Percentiles rank a stretch among this genome's conserved stretches.
Conservation (phyloP, 805 yeast species). For the Candida silvatica region DNA sequence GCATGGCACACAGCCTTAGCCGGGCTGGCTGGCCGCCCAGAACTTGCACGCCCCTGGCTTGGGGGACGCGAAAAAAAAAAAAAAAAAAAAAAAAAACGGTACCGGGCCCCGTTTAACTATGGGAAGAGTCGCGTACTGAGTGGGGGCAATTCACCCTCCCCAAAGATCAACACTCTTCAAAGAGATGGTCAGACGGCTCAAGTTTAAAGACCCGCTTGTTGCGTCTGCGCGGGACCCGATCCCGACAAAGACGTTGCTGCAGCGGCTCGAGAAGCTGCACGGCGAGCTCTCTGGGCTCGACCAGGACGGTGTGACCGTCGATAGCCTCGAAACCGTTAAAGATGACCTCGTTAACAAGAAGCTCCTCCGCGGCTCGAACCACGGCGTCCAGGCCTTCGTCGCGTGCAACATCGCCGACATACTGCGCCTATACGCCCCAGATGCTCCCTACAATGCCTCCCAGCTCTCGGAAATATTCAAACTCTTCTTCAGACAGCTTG, state of each 20-base stretch:
- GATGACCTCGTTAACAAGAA: constrained; percentile 49
- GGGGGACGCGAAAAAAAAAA: no score
- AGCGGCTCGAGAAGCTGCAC: constrained; percentile 47
- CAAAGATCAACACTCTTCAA: no score
- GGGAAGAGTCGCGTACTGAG: no score
- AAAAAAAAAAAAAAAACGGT: no score
- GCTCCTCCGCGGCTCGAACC: constrained; percentile 49
- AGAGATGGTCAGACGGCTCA: constrained; percentile 5
- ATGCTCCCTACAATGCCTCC: constrained; percentile 71
- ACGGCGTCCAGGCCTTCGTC: constrained; percentile 59
- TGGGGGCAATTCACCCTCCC: no score
- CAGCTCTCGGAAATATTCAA: constrained; percentile 60
- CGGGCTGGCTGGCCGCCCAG: no score
- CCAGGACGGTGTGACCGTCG: constrained; percentile 47
- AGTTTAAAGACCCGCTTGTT: constrained; percentile 27
- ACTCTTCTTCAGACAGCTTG: constrained; percentile 56
- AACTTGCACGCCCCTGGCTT: no score
- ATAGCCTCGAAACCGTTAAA: constrained; percentile 36
- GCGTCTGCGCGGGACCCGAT: constrained; percentile 51
- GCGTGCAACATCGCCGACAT: constrained; percentile 75
- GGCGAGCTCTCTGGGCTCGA: constrained; percentile 56
- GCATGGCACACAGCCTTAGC: no score
- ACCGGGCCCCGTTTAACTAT: no score
- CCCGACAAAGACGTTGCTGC: constrained; percentile 51
- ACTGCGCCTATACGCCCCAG: constrained; percentile 74